Conservation (phyloP, 1,284 basidiomycete species). For the Irpex rosettiformis region DNA sequence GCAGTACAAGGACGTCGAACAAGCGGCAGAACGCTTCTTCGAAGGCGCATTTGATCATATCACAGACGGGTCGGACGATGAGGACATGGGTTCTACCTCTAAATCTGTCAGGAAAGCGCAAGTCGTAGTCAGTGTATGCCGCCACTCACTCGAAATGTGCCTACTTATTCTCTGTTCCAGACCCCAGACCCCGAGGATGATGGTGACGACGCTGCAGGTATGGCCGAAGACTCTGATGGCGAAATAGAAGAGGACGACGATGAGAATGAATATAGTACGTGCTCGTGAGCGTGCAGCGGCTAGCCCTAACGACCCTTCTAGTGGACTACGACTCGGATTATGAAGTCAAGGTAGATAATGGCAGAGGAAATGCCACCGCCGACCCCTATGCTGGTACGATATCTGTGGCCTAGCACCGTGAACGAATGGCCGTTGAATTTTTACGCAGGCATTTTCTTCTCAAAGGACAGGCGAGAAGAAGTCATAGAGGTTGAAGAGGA, state of each 20-base stretch:
- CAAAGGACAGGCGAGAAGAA: constrained; percentile 83
- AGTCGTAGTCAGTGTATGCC: constrained; percentile 25
- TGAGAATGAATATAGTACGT: constrained; percentile 46
- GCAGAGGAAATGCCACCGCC: constrained; percentile 47
- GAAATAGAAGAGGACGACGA: constrained; percentile 34
- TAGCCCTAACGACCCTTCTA: constrained; percentile 18
- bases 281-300: constrained; percentile 6
- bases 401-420: not conserved
- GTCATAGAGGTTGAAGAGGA: constrained; percentile 77
- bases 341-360: constrained; percentile 42
- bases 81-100: constrained; percentile 22
- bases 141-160: constrained; percentile 10
- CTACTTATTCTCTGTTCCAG: constrained; percentile 32
- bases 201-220: constrained; percentile 41
- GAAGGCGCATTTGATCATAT: constrained; percentile 78
- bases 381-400: constrained; percentile 79
- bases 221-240: constrained; percentile 44
- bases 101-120: constrained; percentile 20
- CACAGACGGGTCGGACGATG: constrained; percentile 46
- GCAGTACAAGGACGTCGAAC: constrained; percentile 81
- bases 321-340: constrained; percentile 78
- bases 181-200: constrained; percentile 48
- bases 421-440: constrained; percentile 3
- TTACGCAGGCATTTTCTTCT: constrained; percentile 79
- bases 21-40: constrained; percentile 83